Percentiles rank a stretch among this genome's conserved stretches.
Conservation (phyloP, 2,329 filamentous ascomycete genomes). For the Penicillium sp. region DNA sequence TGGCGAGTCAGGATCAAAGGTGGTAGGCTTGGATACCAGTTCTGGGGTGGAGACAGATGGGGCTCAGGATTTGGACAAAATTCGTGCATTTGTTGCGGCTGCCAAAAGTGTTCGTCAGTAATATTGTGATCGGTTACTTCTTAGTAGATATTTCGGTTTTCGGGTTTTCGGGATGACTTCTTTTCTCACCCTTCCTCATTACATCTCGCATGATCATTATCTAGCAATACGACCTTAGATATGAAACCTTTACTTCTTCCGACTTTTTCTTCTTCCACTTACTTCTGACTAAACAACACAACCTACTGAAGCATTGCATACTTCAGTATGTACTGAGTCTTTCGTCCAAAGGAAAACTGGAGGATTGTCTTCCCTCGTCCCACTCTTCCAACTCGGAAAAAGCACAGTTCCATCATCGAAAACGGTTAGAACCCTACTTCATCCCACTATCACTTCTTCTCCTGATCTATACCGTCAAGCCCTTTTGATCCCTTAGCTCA, state of each 20-base stretch:
- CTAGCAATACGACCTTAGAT: not conserved
- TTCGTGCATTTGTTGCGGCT: conserved; percentile 73
- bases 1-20: conserved; percentile 59
- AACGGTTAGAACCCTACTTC: not conserved
- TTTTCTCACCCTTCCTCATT: conserved; percentile 5
- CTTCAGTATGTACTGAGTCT: too few species aligned
- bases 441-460: not conserved
- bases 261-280: not conserved
- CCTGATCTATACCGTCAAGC: not conserved
- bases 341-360: too few species aligned
- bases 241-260: not conserved
- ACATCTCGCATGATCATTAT: not conserved
- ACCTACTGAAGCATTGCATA: not conserved
- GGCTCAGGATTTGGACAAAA: conserved; percentile 77
- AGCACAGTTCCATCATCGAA: not conserved
- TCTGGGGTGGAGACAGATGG: conserved; percentile 88
- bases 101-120: conserved; percentile 58
- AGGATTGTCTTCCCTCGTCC: not conserved
- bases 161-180: conserved; percentile 5
- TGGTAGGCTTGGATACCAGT: conserved; percentile 87
- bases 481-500: not conserved
- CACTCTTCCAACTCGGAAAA: not conserved
- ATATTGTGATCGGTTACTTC: conserved; percentile 2
- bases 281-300: not conserved
- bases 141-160: not conserved